These are phyloP conservation scores for Magnusiomyces tetraspermus DNA, from an alignment of 1,139 yeast genomes.

Conservation along the genomic window DNA sequence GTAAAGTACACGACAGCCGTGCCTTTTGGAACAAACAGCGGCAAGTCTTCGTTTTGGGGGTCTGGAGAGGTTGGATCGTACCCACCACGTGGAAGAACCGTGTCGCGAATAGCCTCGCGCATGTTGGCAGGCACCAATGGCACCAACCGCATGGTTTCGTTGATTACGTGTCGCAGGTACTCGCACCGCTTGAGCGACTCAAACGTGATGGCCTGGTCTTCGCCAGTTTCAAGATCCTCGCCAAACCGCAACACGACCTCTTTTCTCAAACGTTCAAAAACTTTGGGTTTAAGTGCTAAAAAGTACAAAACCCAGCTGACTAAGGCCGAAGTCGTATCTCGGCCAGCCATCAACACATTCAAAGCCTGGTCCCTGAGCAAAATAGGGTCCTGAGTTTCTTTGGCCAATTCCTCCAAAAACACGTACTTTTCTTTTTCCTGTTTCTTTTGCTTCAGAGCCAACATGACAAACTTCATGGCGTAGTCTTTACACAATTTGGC, in stretches of 20 bases:
- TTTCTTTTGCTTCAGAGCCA: slow-evolving; percentile 16
- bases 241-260: slow-evolving; percentile 26
- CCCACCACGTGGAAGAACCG: slow-evolving; percentile 43
- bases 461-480: slow-evolving; percentile 29
- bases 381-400: slow-evolving; percentile 40
- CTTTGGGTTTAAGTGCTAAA: slow-evolving; percentile 37
- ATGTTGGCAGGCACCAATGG: slow-evolving; percentile 27
- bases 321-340: slow-evolving; percentile 47
- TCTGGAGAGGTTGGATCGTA: slow-evolving; percentile 23
- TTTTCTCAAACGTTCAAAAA: slow-evolving; percentile 33
- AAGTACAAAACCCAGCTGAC: slow-evolving; percentile 39
- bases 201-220: slow-evolving; percentile 28
- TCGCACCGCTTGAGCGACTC: slow-evolving; percentile 39
- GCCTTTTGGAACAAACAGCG: slow-evolving; percentile 42
- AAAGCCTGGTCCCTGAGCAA: slow-evolving; percentile 42
- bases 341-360: slow-evolving; percentile 44
- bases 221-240: slow-evolving; percentile 7
- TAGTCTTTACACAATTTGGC: slow-evolving; percentile 26
- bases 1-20: slow-evolving; percentile 39
- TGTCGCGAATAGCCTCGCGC: slow-evolving; percentile 25
- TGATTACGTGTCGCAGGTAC: slow-evolving; percentile 20
- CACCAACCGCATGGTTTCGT: slow-evolving; percentile 24
- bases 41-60: slow-evolving; percentile 30
- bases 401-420: slow-evolving; percentile 42
- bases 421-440: slow-evolving; percentile 27